These are phyloP conservation scores for Malassezia dermatis DNA, from an alignment of 1,284 basidiomycete species.

Conservation along the genomic window DNA sequence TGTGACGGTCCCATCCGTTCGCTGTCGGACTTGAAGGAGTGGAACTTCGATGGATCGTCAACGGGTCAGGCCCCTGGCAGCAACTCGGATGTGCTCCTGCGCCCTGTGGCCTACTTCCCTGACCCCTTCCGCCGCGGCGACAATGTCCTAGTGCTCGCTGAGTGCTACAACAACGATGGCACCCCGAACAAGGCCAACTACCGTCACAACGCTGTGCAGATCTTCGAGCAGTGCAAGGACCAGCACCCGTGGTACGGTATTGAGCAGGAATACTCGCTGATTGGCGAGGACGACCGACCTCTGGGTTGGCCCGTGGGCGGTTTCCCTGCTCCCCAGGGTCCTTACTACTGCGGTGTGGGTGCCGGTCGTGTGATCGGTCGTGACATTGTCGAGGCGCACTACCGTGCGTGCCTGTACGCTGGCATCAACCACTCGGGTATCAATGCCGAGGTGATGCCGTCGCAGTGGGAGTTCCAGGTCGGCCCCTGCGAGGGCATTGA, in stretches of 20 bases:
- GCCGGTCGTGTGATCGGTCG: constrained; percentile 95
- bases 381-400: constrained; percentile 98
- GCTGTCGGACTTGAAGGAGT: constrained; percentile 65
- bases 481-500: constrained; percentile 93
- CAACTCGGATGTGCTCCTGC: constrained; percentile 96
- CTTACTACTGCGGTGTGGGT: constrained; percentile 99
- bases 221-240: constrained; percentile 39
- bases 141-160: constrained; percentile 54
- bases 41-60: constrained; percentile 85
- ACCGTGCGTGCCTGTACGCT: constrained; percentile 86
- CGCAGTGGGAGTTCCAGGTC: constrained; percentile 99
- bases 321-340: constrained; percentile 98
- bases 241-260: constrained; percentile 86
- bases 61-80: constrained; percentile 62
- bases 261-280: constrained; percentile 98
- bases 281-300: constrained; percentile 81
- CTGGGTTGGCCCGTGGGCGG: constrained; percentile 81
- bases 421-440: constrained; percentile 98
- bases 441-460: constrained; percentile 99
- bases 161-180: constrained; percentile 97
- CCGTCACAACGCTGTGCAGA: constrained; percentile 48
- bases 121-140: constrained; percentile 98
- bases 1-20: constrained; percentile 66
- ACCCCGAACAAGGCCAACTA: constrained; percentile 95
- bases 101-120: constrained; percentile 92